These are phyloP conservation scores for Solanum okadae DNA, from an alignment of 257 asterid species.

Conservation along the genomic window DNA sequence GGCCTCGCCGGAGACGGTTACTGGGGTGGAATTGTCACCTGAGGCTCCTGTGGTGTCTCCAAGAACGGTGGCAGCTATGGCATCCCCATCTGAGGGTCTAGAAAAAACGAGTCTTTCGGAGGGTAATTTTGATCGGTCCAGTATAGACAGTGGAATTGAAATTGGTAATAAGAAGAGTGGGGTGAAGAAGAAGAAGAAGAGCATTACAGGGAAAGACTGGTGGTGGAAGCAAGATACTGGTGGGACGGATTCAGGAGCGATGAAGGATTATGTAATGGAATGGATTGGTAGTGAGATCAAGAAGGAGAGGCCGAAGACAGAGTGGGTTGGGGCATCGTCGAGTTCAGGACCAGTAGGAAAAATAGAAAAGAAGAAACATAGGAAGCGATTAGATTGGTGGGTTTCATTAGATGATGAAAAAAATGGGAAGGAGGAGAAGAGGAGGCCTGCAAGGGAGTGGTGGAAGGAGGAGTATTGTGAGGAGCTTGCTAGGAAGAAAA, in stretches of 20 bases:
- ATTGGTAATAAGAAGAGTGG: conserved; percentile 20
- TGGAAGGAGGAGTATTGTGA: conserved; percentile 98
- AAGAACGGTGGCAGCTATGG: conserved; percentile 61
- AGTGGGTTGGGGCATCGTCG: conserved; percentile 67
- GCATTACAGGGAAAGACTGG: conserved; percentile 79
- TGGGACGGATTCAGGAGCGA: conserved; percentile 47
- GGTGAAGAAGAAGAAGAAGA: conserved; percentile 64
- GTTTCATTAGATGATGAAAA: conserved; percentile 75
- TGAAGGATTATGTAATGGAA: conserved; percentile 91
- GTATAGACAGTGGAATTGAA: conserved; percentile 56
- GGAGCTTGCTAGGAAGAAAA: conserved; percentile 83
- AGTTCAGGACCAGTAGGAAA: conserved; percentile 28
- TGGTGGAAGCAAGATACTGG: conserved; percentile 98
- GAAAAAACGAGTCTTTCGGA: conserved; percentile 65
- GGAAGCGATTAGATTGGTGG: conserved; percentile 88
- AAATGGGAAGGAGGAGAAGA: conserved; percentile 59
- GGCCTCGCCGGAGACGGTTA: conserved; percentile 50
- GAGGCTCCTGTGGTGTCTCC: conserved; percentile 65
- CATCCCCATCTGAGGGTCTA: conserved; percentile 53
- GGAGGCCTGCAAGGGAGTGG: conserved; percentile 98
- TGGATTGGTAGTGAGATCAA: conserved; percentile 93
- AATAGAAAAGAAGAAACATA: conserved; percentile 47
- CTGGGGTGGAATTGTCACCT: conserved; percentile 47
- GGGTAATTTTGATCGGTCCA: conserved; percentile 50
- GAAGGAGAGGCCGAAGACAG: conserved; percentile 82